These are phyloP conservation scores for Apiospora koreana DNA, from an alignment of 2,329 filamentous ascomycete genomes.

Conservation along the genomic window DNA sequence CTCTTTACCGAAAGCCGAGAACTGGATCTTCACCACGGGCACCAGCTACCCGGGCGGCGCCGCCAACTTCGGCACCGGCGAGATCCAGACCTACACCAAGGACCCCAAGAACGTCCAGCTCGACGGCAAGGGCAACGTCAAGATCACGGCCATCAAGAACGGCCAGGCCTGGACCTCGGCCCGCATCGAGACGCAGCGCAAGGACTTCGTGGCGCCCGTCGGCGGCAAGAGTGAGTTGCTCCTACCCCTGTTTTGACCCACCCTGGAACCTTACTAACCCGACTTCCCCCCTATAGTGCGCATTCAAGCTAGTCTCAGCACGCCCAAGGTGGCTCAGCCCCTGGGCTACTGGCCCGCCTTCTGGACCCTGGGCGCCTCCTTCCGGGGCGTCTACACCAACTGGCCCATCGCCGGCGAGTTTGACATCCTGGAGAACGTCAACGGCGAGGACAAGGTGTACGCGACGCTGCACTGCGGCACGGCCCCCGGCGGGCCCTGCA, in stretches of 20 bases:
- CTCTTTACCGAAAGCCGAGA: conserved; percentile 36
- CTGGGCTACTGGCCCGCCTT: conserved; percentile 45
- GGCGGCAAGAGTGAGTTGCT: conserved; percentile 27
- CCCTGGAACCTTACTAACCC: not conserved
- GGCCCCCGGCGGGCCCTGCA: conserved; percentile 32
- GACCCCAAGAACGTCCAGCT: conserved; percentile 41
- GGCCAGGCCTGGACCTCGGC: conserved; percentile 41
- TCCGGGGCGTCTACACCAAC: conserved; percentile 36
- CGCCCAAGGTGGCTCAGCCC: conserved; percentile 14
- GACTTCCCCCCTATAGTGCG: not conserved
- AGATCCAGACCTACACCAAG: conserved; percentile 48
- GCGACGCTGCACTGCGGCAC: conserved; percentile 29
- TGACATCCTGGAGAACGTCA: conserved; percentile 33
- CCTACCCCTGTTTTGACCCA: not conserved
- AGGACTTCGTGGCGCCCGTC: conserved; percentile 36
- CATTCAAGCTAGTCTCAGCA: conserved; percentile 15
- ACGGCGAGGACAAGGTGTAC: conserved; percentile 24
- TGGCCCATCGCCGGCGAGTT: conserved; percentile 31
- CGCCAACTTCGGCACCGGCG: conserved; percentile 49
- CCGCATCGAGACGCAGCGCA: conserved; percentile 41
- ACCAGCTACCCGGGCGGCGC: conserved; percentile 48
- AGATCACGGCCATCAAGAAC: conserved; percentile 36
- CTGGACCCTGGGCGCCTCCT: conserved; percentile 43
- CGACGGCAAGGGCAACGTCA: conserved; percentile 37
- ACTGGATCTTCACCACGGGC: conserved; percentile 47